Evolutionary conservation across 805 yeast species (phyloP).

Genomic region (Groenewaldozyma salmanticensis): DNA sequence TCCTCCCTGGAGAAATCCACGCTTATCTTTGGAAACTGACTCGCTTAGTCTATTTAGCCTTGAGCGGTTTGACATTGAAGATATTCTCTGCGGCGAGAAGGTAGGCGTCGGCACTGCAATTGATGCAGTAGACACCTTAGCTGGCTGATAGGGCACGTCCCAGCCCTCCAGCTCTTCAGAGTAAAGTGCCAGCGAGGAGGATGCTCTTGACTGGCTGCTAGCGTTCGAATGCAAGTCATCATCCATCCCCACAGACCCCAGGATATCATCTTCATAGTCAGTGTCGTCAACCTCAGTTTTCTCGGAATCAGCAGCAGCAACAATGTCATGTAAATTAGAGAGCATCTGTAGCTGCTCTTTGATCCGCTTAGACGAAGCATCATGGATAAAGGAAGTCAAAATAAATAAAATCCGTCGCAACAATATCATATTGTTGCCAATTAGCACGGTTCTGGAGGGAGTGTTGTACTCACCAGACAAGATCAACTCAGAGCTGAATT

Average conservation of each 20-base stretch:
- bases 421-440: conserved; percentile 15
- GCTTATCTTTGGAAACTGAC: too few relatives aligned
- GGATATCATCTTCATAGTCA: background rate
- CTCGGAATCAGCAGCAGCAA: background rate
- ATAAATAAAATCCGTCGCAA: conserved; percentile 16
- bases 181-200: background rate
- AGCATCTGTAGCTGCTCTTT: conserved; percentile 3
- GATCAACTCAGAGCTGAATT: background rate
- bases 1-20: too few relatives aligned
- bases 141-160: conserved; percentile 14
- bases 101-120: background rate
- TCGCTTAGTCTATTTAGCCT: too few relatives aligned
- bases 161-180: conserved; percentile 13
- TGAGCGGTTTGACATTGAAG: background rate
- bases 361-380: conserved; percentile 5
- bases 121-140: background rate
- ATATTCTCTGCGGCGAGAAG: too few relatives aligned
- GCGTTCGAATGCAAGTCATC: background rate
- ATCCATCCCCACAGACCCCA: background rate
- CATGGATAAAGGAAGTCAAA: conserved; percentile 15
- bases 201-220: background rate
- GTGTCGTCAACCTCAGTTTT: background rate
- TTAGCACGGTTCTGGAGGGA: conserved; percentile 14
- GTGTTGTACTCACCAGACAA: background rate
- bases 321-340: background rate